phyloP scores from a whole-genome alignment of 257 asterid species.

The Scutellaria galericulata region DNA sequence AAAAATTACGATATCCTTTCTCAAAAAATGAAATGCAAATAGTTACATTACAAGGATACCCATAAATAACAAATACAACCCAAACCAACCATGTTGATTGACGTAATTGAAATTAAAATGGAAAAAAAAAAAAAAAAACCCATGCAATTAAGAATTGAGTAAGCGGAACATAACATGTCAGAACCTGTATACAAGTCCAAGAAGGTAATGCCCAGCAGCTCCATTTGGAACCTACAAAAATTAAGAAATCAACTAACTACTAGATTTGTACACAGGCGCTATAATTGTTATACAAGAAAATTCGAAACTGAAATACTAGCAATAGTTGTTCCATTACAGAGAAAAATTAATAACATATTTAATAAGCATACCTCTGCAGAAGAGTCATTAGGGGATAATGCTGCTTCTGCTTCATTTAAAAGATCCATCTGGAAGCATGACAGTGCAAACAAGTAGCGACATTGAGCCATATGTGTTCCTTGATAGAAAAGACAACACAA shows the following conservation, averaged over 20 bases:
- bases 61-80: slow-evolving; percentile 1
- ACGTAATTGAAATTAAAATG: slow-evolving; percentile 21
- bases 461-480: slow-evolving; percentile 78
- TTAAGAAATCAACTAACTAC: slow-evolving; percentile 30
- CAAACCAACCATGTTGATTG: background rate
- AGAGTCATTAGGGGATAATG: slow-evolving; percentile 74
- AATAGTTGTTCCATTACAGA: background rate
- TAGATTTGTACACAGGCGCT: slow-evolving; percentile 27
- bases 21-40: slow-evolving; percentile 9
- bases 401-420: slow-evolving; percentile 83
- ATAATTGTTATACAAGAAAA: slow-evolving; percentile 14
- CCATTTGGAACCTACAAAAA: slow-evolving; percentile 89
- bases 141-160: slow-evolving; percentile 9
- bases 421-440: slow-evolving; percentile 97
- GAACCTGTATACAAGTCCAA: slow-evolving; percentile 96
- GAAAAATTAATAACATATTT: slow-evolving; percentile 13
- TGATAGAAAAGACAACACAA: slow-evolving; percentile 40
- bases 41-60: background rate
- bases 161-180: slow-evolving; percentile 22
- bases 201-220: slow-evolving; percentile 97
- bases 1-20: background rate
- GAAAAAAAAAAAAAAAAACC: background rate
- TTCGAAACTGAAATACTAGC: slow-evolving; percentile 14
- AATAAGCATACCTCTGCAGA: slow-evolving; percentile 63
- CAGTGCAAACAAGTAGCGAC: slow-evolving; percentile 96